Evolutionary conservation across 352 stramenopile genomes (phyloP).

Genomic region (Phytopythium kandeliae): DNA sequence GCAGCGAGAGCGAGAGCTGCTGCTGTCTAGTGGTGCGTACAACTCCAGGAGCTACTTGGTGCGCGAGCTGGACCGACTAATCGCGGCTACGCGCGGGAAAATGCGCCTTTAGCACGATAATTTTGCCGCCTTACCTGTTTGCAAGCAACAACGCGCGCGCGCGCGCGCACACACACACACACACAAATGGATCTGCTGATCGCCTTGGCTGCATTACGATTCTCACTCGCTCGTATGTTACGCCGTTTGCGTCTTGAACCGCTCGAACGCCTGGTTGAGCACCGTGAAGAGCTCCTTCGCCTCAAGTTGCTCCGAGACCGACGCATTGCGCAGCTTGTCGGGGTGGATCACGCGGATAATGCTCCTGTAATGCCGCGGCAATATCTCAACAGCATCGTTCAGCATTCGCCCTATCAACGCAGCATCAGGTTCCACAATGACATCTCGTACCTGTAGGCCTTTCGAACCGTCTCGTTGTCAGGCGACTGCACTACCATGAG

Average conservation of each 20-base stretch:
- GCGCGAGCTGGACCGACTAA: slow-evolving; percentile 57
- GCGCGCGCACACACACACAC: too few species aligned
- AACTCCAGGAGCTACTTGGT: slow-evolving; percentile 59
- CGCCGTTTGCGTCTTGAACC: slow-evolving; percentile 52
- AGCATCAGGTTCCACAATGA: not conserved
- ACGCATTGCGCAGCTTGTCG: slow-evolving; percentile 77
- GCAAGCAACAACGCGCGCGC: too few species aligned
- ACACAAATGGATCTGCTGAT: not conserved
- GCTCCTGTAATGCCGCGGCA: slow-evolving; percentile 28
- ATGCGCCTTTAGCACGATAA: not conserved
- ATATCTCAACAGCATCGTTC: too few species aligned
- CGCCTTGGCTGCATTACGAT: not conserved
- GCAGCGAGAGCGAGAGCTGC: slow-evolving; percentile 40
- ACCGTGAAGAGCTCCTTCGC: slow-evolving; percentile 86
- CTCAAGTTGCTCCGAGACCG: slow-evolving; percentile 74
- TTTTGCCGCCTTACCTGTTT: not conserved
- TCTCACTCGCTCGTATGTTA: slow-evolving; percentile 1
- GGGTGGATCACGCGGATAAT: slow-evolving; percentile 86
- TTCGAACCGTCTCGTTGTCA: slow-evolving; percentile 75
- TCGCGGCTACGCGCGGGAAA: slow-evolving; percentile 23
- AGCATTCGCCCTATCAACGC: too few species aligned
- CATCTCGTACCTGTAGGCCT: slow-evolving; percentile 59
- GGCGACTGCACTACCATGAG: slow-evolving; percentile 75
- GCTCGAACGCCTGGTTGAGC: slow-evolving; percentile 85
- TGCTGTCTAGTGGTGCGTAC: slow-evolving; percentile 59